A percentile compares a stretch with the other conserved stretches of the same genome.
Conservation (phyloP, 768 basidiomycete genomes). For the Coprinopsis strossmayeri region DNA sequence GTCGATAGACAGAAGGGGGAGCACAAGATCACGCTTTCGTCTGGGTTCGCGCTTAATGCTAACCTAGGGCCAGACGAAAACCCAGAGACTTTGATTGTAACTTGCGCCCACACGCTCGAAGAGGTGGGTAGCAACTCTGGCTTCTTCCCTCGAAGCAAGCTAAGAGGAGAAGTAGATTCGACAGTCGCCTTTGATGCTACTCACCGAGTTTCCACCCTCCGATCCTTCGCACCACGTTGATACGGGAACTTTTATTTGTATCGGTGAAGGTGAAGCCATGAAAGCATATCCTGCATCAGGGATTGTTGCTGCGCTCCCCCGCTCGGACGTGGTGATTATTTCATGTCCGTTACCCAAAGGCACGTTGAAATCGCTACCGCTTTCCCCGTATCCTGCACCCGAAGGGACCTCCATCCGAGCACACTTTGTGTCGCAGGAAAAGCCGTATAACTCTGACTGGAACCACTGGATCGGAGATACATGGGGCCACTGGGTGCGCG, state of each 20-base stretch:
- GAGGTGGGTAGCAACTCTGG: too few species aligned
- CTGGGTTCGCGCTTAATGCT: slow-evolving; percentile 48
- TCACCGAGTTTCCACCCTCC: slow-evolving; percentile 10
- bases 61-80: too few species aligned
- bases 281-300: slow-evolving; percentile 32
- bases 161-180: slow-evolving; percentile 18
- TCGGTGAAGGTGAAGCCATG: slow-evolving; percentile 26
- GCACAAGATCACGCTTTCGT: slow-evolving; percentile 44
- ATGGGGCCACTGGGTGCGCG: slow-evolving; percentile 47
- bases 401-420: slow-evolving; percentile 39
- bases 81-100: slow-evolving; percentile 33
- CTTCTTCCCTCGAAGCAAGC: too few species aligned
- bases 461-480: slow-evolving; percentile 45
- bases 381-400: slow-evolving; percentile 57
- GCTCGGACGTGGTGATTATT: slow-evolving; percentile 50
- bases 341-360: slow-evolving; percentile 19
- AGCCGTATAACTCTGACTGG: slow-evolving; percentile 35
- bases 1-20: slow-evolving; percentile 23
- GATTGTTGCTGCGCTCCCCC: slow-evolving; percentile 51
- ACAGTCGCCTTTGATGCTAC: slow-evolving; percentile 20
- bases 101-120: slow-evolving; percentile 60
- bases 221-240: slow-evolving; percentile 1
- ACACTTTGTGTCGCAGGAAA: slow-evolving; percentile 45
- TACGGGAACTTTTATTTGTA: slow-evolving; percentile 39
- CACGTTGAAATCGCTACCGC: slow-evolving; percentile 39